phyloP scores from a whole-genome alignment of 257 asterid genomes.

The Anisodus acutangulus region DNA sequence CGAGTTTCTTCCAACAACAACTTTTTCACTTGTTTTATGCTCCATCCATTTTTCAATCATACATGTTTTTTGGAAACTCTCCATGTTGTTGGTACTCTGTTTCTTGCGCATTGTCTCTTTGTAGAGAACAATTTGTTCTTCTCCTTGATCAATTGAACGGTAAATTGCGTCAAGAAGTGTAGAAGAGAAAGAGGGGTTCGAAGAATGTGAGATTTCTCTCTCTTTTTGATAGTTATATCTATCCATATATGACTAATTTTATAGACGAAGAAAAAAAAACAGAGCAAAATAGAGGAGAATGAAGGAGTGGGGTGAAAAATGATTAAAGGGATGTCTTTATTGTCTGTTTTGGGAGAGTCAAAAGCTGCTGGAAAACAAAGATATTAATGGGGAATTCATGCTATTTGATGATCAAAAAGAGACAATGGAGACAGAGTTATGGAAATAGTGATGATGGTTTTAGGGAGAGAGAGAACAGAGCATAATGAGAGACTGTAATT shows the following conservation, averaged over 20 bases:
- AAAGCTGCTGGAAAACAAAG: constrained; percentile 52
- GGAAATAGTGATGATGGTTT: too few relatives aligned
- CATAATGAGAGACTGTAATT: constrained; percentile 36
- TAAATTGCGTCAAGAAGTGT: constrained; percentile 77
- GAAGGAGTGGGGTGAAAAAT: constrained; percentile 35
- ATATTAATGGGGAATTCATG: neutral
- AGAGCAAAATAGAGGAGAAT: neutral
- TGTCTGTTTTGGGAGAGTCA: constrained; percentile 57
- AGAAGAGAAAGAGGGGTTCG: constrained; percentile 73
- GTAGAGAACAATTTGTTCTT: constrained; percentile 39
- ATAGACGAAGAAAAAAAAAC: constrained; percentile 16
- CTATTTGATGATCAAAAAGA: neutral
- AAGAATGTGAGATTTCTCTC: constrained; percentile 25
- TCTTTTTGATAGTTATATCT: constrained; percentile 38
- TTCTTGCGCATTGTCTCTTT: constrained; percentile 54
- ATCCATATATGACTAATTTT: constrained; percentile 42
- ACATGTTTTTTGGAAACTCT: constrained; percentile 62
- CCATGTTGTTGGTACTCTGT: constrained; percentile 50
- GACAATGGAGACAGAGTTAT: too few relatives aligned
- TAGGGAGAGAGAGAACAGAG: too few relatives aligned
- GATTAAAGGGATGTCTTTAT: constrained; percentile 41
- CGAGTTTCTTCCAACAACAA: constrained; percentile 19
- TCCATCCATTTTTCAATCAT: constrained; percentile 95
- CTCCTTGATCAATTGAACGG: constrained; percentile 70
- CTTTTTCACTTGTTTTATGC: constrained; percentile 55